Evolutionary conservation across 257 asterid genomes (phyloP).

Genomic region (Solanum appendiculatum): DNA sequence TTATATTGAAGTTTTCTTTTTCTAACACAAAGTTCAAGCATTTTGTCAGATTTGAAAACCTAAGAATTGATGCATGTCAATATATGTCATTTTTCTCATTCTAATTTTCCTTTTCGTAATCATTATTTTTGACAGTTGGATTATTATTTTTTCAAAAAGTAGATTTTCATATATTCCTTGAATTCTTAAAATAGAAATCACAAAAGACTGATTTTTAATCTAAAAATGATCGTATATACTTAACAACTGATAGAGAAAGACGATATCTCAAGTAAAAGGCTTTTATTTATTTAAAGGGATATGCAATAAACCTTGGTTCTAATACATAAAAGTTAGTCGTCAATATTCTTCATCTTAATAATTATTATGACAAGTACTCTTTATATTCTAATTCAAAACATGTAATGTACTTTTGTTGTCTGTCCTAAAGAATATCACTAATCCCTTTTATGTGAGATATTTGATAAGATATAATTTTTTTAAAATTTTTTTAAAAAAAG

Average conservation of each 20-base stretch:
- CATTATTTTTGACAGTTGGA: not conserved
- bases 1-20: not conserved
- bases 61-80: not conserved
- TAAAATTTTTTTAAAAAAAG: no score
- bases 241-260: not conserved
- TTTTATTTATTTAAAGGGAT: not conserved
- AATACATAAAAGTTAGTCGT: not conserved
- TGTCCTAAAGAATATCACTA: no score
- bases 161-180: not conserved
- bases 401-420: not conserved
- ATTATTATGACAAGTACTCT: not conserved
- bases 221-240: not conserved
- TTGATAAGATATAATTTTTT: not conserved
- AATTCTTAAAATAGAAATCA: not conserved
- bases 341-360: not conserved
- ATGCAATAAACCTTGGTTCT: not conserved
- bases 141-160: not conserved
- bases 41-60: not conserved
- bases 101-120: not conserved
- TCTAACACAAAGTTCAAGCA: not conserved
- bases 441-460: no score
- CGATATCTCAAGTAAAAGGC: not conserved
- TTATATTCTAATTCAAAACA: not conserved
- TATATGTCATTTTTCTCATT: not conserved
- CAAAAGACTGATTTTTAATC: not conserved